These are phyloP conservation scores for Protea cynaroides DNA, from an alignment of 164 flowering plant species.

Conservation along the genomic window DNA sequence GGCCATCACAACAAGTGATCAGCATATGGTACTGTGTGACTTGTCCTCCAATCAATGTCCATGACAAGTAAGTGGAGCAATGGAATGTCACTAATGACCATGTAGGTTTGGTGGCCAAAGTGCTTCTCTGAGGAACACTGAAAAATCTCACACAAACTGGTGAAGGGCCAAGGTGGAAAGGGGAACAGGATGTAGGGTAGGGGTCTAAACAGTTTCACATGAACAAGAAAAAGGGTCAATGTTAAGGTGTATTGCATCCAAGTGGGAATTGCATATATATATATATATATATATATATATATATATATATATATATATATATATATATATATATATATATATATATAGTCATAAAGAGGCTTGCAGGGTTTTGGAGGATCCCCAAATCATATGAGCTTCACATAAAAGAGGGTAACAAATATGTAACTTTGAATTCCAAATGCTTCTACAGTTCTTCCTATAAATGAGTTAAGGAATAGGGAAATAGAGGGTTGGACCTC, in stretches of 20 bases:
- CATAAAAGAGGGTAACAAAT: background rate
- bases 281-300: no score
- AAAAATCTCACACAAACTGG: no score
- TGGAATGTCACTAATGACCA: no score
- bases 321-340: no score
- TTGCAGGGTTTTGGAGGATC: background rate
- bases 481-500: background rate
- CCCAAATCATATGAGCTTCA: background rate
- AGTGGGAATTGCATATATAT: background rate
- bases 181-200: background rate
- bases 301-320: no score
- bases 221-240: background rate
- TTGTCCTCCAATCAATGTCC: no score
- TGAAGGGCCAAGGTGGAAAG: background rate
- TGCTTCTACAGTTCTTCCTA: background rate
- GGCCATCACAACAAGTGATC: no score
- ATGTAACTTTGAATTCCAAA: background rate
- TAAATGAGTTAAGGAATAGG: background rate
- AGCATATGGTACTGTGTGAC: no score
- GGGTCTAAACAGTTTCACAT: no score
- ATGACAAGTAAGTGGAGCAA: no score
- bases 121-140: background rate
- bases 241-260: background rate
- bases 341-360: background rate
- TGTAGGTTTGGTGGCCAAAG: background rate